Conservation (phyloP, 2,329 filamentous ascomycete species). For the Diaporthe sp. region DNA sequence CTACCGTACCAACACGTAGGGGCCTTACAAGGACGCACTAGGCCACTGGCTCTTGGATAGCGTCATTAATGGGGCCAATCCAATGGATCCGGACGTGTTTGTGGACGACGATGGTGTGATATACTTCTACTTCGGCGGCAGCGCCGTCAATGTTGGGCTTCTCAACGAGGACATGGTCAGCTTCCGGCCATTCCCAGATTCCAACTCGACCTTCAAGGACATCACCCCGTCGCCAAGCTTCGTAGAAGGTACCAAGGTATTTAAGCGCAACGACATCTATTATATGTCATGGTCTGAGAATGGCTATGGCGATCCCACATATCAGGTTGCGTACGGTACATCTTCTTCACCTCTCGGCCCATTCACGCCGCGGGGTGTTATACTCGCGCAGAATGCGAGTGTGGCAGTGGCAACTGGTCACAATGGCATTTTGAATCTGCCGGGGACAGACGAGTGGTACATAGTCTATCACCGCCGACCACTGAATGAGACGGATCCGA, state of each 20-base stretch:
- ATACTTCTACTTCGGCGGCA: conserved; percentile 47
- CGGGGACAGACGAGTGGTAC: conserved; percentile 39
- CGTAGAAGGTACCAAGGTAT: conserved; percentile 36
- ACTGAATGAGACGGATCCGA: conserved; percentile 17
- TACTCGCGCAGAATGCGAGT: conserved; percentile 25
- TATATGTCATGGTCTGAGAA: conserved; percentile 41
- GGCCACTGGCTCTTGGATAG: conserved; percentile 56
- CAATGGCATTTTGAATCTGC: conserved; percentile 35
- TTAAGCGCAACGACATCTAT: conserved; percentile 29
- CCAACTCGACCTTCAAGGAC: conserved; percentile 24
- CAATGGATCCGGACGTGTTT: conserved; percentile 60
- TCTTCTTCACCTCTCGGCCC: conserved; percentile 34
- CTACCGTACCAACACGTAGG: conserved; percentile 19
- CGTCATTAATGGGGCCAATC: conserved; percentile 60
- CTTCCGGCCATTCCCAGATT: conserved; percentile 26
- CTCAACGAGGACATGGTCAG: conserved; percentile 37
- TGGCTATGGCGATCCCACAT: conserved; percentile 37
- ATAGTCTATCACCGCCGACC: conserved; percentile 35
- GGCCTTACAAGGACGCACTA: conserved; percentile 57
- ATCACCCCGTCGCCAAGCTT: conserved; percentile 27
- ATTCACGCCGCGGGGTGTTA: conserved; percentile 5
- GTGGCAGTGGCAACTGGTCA: conserved; percentile 36
- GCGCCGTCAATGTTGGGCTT: conserved; percentile 28
- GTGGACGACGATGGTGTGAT: conserved; percentile 55
- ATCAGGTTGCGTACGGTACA: conserved; percentile 36